phyloP scores from a whole-genome alignment of 257 asterid genomes.

The Henckelia pumila region DNA sequence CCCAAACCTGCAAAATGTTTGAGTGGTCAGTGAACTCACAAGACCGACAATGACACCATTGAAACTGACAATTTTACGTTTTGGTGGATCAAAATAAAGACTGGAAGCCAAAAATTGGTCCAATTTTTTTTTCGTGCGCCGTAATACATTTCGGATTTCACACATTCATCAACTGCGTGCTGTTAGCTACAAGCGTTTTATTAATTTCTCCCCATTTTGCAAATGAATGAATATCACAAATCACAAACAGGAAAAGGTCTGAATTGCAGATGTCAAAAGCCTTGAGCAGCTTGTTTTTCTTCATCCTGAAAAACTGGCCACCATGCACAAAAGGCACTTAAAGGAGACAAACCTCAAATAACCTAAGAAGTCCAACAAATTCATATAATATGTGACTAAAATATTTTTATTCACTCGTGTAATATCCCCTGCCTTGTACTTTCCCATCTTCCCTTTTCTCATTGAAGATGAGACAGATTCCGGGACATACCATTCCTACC shows the following conservation, averaged over 20 bases:
- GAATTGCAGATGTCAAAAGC: not conserved
- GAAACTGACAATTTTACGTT: slow-evolving; percentile 14
- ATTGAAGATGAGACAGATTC: not conserved
- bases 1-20: slow-evolving; percentile 74
- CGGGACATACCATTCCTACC: not conserved
- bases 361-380: not conserved
- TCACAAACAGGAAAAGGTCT: not conserved
- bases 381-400: not conserved
- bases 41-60: slow-evolving; percentile 8
- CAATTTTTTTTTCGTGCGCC: not conserved
- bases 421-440: not conserved
- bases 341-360: not conserved
- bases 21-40: slow-evolving; percentile 18
- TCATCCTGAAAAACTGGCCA: not conserved
- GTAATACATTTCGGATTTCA: slow-evolving; percentile 14
- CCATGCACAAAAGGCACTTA: not conserved
- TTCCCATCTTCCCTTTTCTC: not conserved
- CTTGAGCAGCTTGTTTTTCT: not conserved
- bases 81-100: slow-evolving; percentile 6
- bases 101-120: not conserved
- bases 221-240: slow-evolving; percentile 10
- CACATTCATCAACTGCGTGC: slow-evolving; percentile 10
- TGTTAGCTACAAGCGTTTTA: slow-evolving; percentile 10
- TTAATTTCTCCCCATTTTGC: slow-evolving; percentile 1
- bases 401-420: not conserved